Evolutionary conservation across 768 basidiomycete species (phyloP).

Genomic region (Boletus rubescentipes): DNA sequence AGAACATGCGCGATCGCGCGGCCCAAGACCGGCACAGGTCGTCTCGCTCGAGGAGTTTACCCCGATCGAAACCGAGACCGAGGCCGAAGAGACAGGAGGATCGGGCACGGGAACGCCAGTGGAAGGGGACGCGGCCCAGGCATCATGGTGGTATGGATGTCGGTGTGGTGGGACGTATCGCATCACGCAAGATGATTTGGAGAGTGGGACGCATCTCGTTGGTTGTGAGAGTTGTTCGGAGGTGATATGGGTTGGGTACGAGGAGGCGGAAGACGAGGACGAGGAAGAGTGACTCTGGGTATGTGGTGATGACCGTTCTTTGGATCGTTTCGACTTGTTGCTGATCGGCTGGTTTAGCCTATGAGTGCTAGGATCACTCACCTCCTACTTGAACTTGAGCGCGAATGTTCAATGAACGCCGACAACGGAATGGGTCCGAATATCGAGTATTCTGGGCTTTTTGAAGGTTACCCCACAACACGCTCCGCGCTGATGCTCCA

Average conservation of each 20-base stretch:
- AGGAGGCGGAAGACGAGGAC: conserved; percentile 42
- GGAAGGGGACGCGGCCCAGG: conserved; percentile 28
- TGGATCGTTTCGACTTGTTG: background rate
- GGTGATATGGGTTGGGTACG: conserved; percentile 83
- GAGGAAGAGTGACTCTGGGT: background rate
- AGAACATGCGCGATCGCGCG: conserved; percentile 15
- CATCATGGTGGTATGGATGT: conserved; percentile 63
- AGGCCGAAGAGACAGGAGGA: background rate
- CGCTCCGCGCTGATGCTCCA: background rate
- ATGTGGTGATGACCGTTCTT: background rate
- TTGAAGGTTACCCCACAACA: background rate
- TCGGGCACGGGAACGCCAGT: conserved; percentile 23
- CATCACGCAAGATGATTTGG: conserved; percentile 59
- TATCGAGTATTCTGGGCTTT: background rate
- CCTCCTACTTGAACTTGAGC: no score
- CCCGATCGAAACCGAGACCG: background rate
- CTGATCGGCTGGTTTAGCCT: background rate
- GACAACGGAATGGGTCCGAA: background rate
- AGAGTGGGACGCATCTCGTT: conserved; percentile 68
- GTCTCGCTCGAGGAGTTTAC: conserved; percentile 75
- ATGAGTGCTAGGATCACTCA: background rate
- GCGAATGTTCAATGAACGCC: background rate
- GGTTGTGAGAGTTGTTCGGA: conserved; percentile 79
- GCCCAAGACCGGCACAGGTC: conserved; percentile 71
- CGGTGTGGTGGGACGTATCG: conserved; percentile 71